Percentiles rank a stretch among this genome's conserved stretches.
Evolutionary conservation across 2,329 filamentous ascomycete species (phyloP).

Genomic region (Talaromyces sp.): DNA sequence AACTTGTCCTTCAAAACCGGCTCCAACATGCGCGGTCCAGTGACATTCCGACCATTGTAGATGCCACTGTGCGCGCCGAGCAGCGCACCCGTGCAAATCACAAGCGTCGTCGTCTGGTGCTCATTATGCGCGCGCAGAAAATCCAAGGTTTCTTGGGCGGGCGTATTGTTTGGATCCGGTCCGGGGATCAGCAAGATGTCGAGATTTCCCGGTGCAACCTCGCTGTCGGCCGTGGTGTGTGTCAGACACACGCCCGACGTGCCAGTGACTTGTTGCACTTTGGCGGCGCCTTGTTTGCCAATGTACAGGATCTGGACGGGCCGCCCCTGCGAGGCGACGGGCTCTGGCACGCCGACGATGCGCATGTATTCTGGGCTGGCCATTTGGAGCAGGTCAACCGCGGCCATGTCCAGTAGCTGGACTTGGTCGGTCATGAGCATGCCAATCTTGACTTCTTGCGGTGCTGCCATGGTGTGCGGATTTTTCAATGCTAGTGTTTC

Average conservation of each 20-base stretch:
- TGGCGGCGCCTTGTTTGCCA: conserved; percentile 12
- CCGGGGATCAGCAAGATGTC: conserved; percentile 35
- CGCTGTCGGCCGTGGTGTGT: conserved; percentile 18
- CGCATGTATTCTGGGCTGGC: conserved; percentile 19
- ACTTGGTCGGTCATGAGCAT: conserved; percentile 30
- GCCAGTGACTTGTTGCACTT: conserved; percentile 19
- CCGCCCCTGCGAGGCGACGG: conserved; percentile 20
- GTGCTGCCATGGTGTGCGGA: background rate
- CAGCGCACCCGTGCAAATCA: conserved; percentile 21
- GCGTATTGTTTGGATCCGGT: conserved; percentile 25
- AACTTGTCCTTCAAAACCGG: conserved; percentile 18
- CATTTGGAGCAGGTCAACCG: conserved; percentile 36
- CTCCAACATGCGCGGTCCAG: conserved; percentile 19
- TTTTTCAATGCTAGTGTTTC: no score
- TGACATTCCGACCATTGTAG: conserved; percentile 14
- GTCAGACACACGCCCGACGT: conserved; percentile 24
- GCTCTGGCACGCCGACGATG: conserved; percentile 25
- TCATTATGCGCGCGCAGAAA: conserved; percentile 30
- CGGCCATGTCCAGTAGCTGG: conserved; percentile 35
- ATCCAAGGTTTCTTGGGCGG: conserved; percentile 20
- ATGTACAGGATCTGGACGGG: conserved; percentile 28
- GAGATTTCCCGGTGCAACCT: conserved; percentile 29
- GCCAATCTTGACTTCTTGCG: conserved; percentile 18
- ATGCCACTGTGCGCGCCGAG: conserved; percentile 21
- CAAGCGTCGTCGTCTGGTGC: conserved; percentile 19